Percentiles rank a stretch among this genome's conserved stretches.
Conservation (phyloP, 805 yeast species). For the Saccharomycopsis selenospora region DNA sequence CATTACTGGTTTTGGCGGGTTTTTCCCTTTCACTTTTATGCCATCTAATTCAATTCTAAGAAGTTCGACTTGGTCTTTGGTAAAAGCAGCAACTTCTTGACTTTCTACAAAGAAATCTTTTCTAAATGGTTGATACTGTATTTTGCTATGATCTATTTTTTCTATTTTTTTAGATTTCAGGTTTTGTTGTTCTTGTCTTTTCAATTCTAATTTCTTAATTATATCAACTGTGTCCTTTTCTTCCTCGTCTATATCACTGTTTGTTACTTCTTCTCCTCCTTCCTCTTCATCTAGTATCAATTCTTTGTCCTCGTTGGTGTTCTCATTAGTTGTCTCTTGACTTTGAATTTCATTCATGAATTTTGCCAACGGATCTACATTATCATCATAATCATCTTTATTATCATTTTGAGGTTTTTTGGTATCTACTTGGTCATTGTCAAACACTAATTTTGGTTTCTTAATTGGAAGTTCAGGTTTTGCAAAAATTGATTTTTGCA, state of each 20-base stretch:
- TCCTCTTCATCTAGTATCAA: constrained; percentile 11
- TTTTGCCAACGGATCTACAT: constrained; percentile 9
- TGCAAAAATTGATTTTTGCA: constrained; percentile 1
- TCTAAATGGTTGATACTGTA: constrained; percentile 46
- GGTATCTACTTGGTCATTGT: no score
- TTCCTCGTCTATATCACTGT: constrained; percentile 3
- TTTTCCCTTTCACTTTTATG: constrained; percentile 55
- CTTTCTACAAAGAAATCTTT: constrained; percentile 61
- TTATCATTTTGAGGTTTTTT: no score
- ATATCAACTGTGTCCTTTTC: constrained; percentile 11
- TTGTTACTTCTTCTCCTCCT: constrained; percentile 15
- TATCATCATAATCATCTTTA: no score
- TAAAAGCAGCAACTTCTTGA: constrained; percentile 40
- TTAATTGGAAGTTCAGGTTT: no score
- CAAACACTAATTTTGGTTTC: no score
- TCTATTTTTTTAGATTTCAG: constrained; percentile 5
- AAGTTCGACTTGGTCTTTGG: constrained; percentile 48
- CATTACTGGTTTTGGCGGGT: constrained; percentile 56
- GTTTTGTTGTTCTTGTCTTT: constrained; percentile 4
- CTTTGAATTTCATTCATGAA: constrained; percentile 1
- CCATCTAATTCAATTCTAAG: constrained; percentile 51
- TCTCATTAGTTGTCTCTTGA: not conserved
- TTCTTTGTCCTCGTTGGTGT: not conserved
- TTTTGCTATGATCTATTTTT: constrained; percentile 19
- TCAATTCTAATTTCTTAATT: constrained; percentile 10